Conservation (phyloP, 164 flowering plant genomes). For the Vitis labrusca region DNA sequence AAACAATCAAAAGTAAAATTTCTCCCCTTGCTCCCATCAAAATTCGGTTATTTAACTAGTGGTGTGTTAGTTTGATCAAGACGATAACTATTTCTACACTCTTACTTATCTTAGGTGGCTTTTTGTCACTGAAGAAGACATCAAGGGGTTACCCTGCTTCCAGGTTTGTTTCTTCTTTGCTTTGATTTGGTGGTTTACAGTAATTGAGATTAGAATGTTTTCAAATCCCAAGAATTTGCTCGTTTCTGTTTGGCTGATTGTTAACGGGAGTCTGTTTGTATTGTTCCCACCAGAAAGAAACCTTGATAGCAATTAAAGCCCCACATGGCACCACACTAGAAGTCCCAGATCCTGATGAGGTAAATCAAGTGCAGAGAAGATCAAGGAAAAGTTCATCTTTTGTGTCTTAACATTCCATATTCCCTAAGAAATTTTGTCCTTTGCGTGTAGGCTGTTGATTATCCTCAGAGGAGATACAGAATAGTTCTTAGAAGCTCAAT, state of each 20-base stretch:
- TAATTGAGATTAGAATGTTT: neutral
- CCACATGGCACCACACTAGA: slow-evolving; percentile 81
- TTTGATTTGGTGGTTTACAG: neutral
- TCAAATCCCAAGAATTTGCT: neutral
- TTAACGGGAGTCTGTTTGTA: slow-evolving; percentile 3
- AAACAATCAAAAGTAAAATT: slow-evolving; percentile 65
- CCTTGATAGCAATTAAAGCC: slow-evolving; percentile 74
- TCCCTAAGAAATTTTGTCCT: neutral
- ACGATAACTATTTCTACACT: neutral
- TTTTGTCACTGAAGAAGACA: slow-evolving; percentile 94
- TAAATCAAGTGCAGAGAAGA: slow-evolving; percentile 17
- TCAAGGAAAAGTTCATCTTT: neutral
- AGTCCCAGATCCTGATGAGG: slow-evolving; percentile 93
- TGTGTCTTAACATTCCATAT: neutral
- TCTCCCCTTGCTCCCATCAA: neutral
- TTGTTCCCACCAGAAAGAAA: slow-evolving; percentile 61
- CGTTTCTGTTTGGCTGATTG: neutral
- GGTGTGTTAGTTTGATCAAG: neutral
- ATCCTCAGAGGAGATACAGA: slow-evolving; percentile 92
- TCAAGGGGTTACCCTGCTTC: slow-evolving; percentile 87
- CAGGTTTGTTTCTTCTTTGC: slow-evolving; percentile 47
- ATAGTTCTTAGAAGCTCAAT: slow-evolving; percentile 92
- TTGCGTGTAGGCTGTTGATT: slow-evolving; percentile 68
- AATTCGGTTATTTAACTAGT: neutral
- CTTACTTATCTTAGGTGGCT: slow-evolving; percentile 61